Evolutionary conservation across 1,284 basidiomycete genomes (phyloP).

Genomic region (Trichosporon sp.): DNA sequence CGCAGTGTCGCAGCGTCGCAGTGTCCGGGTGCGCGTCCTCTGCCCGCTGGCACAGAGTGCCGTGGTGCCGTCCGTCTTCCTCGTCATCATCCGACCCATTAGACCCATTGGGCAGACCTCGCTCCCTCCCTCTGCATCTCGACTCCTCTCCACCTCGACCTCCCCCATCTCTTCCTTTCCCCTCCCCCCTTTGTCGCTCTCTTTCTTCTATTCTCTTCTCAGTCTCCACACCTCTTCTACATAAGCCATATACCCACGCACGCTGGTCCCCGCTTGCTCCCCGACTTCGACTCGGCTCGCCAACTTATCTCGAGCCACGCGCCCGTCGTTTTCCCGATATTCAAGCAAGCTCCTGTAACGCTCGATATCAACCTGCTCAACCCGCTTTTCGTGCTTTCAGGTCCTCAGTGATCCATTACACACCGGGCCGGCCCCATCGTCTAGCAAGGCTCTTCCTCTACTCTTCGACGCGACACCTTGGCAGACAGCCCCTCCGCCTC

Average conservation of each 20-base stretch:
- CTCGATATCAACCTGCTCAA: background rate
- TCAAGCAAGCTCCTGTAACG: background rate
- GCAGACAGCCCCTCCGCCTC: background rate
- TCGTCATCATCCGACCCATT: slow-evolving; percentile 1
- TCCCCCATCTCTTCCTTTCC: background rate
- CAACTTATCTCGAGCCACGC: background rate
- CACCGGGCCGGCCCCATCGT: slow-evolving; percentile 1
- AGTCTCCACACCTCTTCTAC: background rate
- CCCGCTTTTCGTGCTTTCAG: background rate
- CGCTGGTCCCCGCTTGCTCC: background rate
- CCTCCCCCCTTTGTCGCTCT: background rate
- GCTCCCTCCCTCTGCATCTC: background rate
- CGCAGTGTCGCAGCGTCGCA: background rate
- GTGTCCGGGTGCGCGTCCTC: background rate
- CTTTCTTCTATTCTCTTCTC: background rate
- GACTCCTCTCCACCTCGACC: background rate
- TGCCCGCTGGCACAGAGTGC: background rate
- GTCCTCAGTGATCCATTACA: background rate
- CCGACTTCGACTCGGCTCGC: background rate
- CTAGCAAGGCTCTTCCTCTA: background rate
- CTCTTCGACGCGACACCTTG: background rate
- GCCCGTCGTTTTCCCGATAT: background rate
- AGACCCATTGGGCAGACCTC: slow-evolving; percentile 1
- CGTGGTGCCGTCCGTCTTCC: background rate
- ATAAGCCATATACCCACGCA: background rate